Conservation (phyloP, 805 yeast species). For the Saccharomycopsis guyanensis region DNA sequence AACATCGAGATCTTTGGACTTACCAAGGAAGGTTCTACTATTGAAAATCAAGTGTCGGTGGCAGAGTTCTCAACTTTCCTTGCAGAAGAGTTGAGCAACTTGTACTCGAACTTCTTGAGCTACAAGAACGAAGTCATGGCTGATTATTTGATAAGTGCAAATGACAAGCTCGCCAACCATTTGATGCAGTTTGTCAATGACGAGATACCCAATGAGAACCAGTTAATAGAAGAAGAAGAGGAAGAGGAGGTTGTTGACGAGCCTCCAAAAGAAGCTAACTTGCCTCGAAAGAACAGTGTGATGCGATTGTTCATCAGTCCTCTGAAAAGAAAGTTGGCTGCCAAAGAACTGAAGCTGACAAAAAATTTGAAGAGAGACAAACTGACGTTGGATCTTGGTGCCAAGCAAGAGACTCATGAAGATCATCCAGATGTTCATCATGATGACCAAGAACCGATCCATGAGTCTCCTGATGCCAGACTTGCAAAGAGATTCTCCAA, state of each 20-base stretch:
- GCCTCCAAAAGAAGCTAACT: not conserved
- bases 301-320: conserved; percentile 19
- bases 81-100: conserved; percentile 32
- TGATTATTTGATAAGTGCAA: conserved; percentile 26
- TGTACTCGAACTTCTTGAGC: conserved; percentile 30
- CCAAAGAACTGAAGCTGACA: not conserved
- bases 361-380: not conserved
- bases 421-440: not conserved
- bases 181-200: conserved; percentile 19
- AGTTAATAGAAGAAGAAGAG: not conserved
- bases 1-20: conserved; percentile 26
- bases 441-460: too few species aligned
- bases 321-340: conserved; percentile 11
- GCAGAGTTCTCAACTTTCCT: conserved; percentile 31
- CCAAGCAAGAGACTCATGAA: not conserved
- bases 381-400: conserved; percentile 6
- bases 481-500: not conserved
- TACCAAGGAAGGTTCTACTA: conserved; percentile 23
- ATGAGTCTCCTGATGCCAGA: not conserved
- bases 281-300: conserved; percentile 8
- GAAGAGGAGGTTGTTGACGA: conserved; percentile 20
- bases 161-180: conserved; percentile 23
- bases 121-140: conserved; percentile 29
- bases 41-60: conserved; percentile 26
- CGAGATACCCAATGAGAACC: not conserved